Conservation (phyloP, 1,284 basidiomycete species). For the Ganoderma lingzhi region DNA sequence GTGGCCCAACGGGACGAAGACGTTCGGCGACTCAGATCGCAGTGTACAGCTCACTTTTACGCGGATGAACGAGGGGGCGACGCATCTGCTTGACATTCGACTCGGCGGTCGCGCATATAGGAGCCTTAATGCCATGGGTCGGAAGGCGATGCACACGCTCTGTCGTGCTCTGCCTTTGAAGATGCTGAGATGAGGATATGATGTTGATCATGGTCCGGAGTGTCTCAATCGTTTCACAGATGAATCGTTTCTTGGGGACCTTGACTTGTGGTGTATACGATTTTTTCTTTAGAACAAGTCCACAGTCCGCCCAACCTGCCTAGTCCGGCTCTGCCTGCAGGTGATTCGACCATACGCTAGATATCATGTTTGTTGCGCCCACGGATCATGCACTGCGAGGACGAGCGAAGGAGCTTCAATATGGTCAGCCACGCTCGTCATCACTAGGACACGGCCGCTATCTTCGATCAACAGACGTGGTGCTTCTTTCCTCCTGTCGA, state of each 20-base stretch:
- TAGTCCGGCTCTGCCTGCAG: neutral
- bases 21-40: conserved; percentile 23
- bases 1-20: conserved; percentile 22
- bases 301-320: too few species aligned
- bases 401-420: too few species aligned
- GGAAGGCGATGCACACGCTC: neutral
- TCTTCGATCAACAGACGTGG: neutral
- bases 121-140: neutral
- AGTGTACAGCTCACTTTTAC: conserved; percentile 30
- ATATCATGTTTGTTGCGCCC: neutral
- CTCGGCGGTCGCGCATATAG: conserved; percentile 17
- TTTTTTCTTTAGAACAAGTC: too few species aligned
- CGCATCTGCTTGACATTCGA: conserved; percentile 26
- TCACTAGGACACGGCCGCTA: too few species aligned
- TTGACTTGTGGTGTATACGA: neutral
- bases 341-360: neutral
- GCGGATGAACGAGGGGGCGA: conserved; percentile 8
- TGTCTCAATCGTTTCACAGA: neutral
- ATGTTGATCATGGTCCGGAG: neutral
- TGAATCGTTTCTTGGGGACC: neutral
- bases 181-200: neutral
- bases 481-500: neutral
- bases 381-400: too few species aligned
- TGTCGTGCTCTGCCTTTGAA: neutral
- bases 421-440: too few species aligned